phyloP scores from a whole-genome alignment of 169 alveolate species.

The Plasmodium blacklocki region DNA sequence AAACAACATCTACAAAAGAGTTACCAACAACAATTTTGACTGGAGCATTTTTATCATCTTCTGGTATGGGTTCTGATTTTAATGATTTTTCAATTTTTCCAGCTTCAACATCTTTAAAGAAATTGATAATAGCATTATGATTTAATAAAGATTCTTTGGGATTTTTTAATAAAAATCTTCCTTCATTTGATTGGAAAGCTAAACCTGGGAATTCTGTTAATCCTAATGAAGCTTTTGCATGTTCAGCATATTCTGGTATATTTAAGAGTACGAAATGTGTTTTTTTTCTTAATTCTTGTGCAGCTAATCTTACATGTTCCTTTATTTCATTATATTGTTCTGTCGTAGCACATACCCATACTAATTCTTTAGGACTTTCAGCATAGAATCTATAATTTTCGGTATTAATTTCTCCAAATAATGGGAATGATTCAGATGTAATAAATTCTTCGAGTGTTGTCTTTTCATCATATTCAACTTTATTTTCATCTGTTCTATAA shows the following conservation, averaged over 20 bases:
- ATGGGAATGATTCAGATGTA: constrained; percentile 81
- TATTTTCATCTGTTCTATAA: constrained; percentile 72
- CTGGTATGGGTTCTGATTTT: constrained; percentile 85
- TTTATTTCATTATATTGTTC: constrained; percentile 82
- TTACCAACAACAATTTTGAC: constrained; percentile 84
- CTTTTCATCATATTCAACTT: constrained; percentile 71
- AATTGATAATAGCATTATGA: constrained; percentile 76
- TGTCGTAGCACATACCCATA: constrained; percentile 86
- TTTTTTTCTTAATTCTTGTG: constrained; percentile 61
- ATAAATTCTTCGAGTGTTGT: constrained; percentile 76
- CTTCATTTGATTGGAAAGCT: constrained; percentile 83
- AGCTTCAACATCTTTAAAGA: constrained; percentile 84
- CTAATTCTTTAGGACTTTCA: constrained; percentile 82
- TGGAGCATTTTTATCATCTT: constrained; percentile 79
- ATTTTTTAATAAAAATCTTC: constrained; percentile 80
- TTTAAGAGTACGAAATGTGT: constrained; percentile 66
- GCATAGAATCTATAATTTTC: constrained; percentile 84
- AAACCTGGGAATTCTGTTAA: constrained; percentile 81
- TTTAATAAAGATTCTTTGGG: constrained; percentile 52
- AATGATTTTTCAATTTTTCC: constrained; percentile 81
- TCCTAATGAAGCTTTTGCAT: constrained; percentile 70
- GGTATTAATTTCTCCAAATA: constrained; percentile 84
- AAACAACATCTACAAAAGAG: constrained; percentile 79
- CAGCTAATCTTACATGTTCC: constrained; percentile 70
- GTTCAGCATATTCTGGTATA: constrained; percentile 72